Base-by-base conservation (phyloP, 306 rosid genomes). In the Senna siamea region DNA sequence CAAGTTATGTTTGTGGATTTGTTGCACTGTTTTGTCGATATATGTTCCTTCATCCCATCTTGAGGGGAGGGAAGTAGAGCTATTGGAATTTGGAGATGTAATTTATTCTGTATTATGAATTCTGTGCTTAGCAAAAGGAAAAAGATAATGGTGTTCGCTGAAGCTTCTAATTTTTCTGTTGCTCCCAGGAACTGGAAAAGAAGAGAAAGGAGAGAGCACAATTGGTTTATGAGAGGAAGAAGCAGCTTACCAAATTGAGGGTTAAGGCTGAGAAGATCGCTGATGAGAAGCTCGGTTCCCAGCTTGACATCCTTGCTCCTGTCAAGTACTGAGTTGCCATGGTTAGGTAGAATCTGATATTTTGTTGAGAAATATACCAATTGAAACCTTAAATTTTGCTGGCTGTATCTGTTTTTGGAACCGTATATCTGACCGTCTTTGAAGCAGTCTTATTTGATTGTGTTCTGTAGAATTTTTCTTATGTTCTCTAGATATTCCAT, bases 171-270 rank as follows among this genome's bases (percentile, higher is more conserved):
- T 30, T 52, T 44, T 28, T 63, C 19, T 71, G 17, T 50, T 9
- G 26, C 1, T 38, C 22, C 35, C 87, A 86, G 89, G 89, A 87
- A 40, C 78, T 89, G 14, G 94, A 89, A 54, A 77, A 83, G 76
- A 89, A 89, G 94, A 81, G 94, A 38, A 89, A 89, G 61, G 88
- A 89, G 50, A 82, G 71, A 18, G 43, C 89, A n/a, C 79, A 70
- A 23, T 13, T 83, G 70, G 60, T 44, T 13, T 86, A 84, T n/a
- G 91, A 89, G 74, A 84, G 84, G 76, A 89, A 82, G 88, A 89
- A 84, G 81, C 89, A 76, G 23, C 87, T 89, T 18, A 52, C 6
- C 30, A 86, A 89, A 50, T 80, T 89, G 9, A 67, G 76, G 80
- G 48, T 32, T 47, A 86, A 81, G 53, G 87, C 91, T 14, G 88